Conservation (phyloP, 2,329 filamentous ascomycete genomes). For the Cladosporium phlei region DNA sequence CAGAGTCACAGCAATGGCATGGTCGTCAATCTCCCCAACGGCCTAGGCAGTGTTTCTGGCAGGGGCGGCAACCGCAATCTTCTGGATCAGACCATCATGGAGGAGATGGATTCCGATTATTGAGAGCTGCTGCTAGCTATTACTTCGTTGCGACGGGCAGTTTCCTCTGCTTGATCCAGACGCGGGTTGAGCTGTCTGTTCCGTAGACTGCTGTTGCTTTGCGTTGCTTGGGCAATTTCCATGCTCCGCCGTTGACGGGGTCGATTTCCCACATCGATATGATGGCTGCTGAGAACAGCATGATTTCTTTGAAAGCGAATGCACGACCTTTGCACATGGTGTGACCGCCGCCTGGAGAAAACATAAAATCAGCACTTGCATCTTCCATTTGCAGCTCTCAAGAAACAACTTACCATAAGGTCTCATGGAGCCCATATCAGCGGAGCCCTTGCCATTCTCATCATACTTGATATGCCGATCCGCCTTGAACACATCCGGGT, state of each 20-base stretch:
- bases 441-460: constrained; percentile 23
- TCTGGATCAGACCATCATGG: constrained; percentile 63
- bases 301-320: constrained; percentile 48
- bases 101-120: constrained; percentile 60
- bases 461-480: constrained; percentile 34
- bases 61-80: constrained; percentile 46
- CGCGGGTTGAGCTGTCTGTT: constrained; percentile 50
- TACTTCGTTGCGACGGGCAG: constrained; percentile 4
- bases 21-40: constrained; percentile 27
- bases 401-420: constrained; percentile 36
- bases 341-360: constrained; percentile 38
- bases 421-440: constrained; percentile 41
- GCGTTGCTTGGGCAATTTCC: constrained; percentile 49
- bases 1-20: constrained; percentile 19
- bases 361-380: background rate
- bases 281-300: constrained; percentile 50
- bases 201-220: constrained; percentile 47
- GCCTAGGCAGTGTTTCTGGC: constrained; percentile 18
- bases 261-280: constrained; percentile 55
- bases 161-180: constrained; percentile 43
- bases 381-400: background rate
- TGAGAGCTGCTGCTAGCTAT: too few species aligned
- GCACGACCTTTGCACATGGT: constrained; percentile 47
- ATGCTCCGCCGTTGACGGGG: constrained; percentile 40
- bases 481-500: constrained; percentile 29